These are phyloP conservation scores for Cytospora mali DNA, from an alignment of 2,329 filamentous ascomycete species.

Conservation along the genomic window DNA sequence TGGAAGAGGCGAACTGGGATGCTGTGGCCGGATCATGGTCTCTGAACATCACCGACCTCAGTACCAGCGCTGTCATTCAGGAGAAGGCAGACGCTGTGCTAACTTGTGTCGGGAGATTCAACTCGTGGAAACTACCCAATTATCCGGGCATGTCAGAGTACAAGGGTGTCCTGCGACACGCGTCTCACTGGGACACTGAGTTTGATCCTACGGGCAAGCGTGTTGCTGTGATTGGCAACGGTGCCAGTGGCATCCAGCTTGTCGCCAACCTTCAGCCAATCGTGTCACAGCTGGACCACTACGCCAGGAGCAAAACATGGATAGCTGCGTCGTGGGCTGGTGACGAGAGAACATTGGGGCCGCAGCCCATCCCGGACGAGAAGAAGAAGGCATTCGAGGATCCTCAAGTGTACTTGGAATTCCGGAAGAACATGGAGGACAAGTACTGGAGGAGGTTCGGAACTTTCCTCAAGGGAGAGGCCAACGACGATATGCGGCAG, in stretches of 20 bases:
- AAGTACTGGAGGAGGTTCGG: constrained; percentile 64
- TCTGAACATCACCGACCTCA: constrained; percentile 48
- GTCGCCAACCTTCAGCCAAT: constrained; percentile 54
- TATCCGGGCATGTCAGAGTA: constrained; percentile 60
- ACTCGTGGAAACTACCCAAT: constrained; percentile 64
- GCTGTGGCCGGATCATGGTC: constrained; percentile 56
- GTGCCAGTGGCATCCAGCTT: constrained; percentile 62
- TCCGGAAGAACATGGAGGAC: constrained; percentile 59
- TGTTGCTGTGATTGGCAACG: constrained; percentile 65
- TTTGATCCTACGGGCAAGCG: constrained; percentile 53
- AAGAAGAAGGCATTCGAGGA: constrained; percentile 60
- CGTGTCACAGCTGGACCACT: constrained; percentile 61
- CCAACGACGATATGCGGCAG: constrained; percentile 50
- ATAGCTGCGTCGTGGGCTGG: constrained; percentile 65
- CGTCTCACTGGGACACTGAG: constrained; percentile 60
- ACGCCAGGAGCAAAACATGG: constrained; percentile 68
- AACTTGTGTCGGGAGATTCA: constrained; percentile 67
- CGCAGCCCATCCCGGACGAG: constrained; percentile 57
- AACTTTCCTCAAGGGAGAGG: constrained; percentile 53
- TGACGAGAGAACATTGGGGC: constrained; percentile 55
- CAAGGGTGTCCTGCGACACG: constrained; percentile 59
- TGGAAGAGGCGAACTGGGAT: constrained; percentile 61
- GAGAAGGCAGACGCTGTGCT: constrained; percentile 63
- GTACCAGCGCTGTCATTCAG: constrained; percentile 41
- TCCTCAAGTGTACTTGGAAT: constrained; percentile 61